phyloP scores from a whole-genome alignment of 257 asterid species.

The Rehmannia glutinosa region DNA sequence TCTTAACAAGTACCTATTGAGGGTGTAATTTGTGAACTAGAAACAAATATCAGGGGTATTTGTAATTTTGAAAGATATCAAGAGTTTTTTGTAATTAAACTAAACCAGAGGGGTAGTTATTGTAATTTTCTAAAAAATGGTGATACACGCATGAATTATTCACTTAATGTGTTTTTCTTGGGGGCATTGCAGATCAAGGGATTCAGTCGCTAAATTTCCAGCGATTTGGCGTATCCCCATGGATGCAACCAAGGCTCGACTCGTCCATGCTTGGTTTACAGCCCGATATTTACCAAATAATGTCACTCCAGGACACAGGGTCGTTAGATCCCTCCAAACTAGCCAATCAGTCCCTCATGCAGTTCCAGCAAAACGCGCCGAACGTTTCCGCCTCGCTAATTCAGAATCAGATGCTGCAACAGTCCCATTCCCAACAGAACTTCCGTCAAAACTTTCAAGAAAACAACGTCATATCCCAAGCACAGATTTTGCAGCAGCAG shows the following conservation, averaged over 20 bases:
- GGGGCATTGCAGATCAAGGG: constrained; percentile 58
- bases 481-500: constrained; percentile 75
- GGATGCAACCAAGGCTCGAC: constrained; percentile 80
- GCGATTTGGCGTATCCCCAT: constrained; percentile 52
- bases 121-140: constrained; percentile 50
- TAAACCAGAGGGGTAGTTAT: too few species aligned
- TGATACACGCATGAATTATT: constrained; percentile 51
- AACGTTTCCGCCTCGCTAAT: constrained; percentile 43
- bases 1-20: too few species aligned
- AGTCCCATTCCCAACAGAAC: constrained; percentile 44
- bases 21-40: too few species aligned
- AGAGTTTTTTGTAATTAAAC: too few species aligned
- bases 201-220: constrained; percentile 65
- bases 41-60: too few species aligned
- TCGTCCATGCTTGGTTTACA: constrained; percentile 65
- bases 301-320: constrained; percentile 59
- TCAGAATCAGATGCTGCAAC: constrained; percentile 52
- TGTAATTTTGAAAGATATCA: too few species aligned
- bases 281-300: constrained; percentile 75
- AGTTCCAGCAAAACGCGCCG: constrained; percentile 58
- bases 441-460: constrained; percentile 56
- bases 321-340: constrained; percentile 60
- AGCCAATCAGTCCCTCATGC: constrained; percentile 56
- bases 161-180: constrained; percentile 69
- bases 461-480: constrained; percentile 56